Conservation (phyloP, 225 moss, liverwort and hornwort genomes). For the Bryum argenteum region DNA sequence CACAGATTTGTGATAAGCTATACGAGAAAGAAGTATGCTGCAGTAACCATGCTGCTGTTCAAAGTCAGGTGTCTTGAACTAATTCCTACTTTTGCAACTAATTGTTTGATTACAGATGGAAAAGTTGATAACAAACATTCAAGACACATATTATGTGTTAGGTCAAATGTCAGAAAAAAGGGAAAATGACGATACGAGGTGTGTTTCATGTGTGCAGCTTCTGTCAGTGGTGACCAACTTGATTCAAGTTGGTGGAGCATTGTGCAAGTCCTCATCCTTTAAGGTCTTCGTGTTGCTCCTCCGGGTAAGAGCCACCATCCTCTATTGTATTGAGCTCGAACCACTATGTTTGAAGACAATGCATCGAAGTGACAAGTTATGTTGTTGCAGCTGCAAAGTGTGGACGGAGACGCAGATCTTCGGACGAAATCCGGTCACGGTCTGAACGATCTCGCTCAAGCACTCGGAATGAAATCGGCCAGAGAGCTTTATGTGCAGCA, state of each 20-base stretch:
- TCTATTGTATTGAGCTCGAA: too few species aligned
- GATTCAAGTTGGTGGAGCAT: conserved; percentile 53
- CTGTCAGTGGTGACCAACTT: conserved; percentile 72
- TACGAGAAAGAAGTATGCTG: conserved; percentile 55
- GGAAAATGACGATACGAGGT: too few species aligned
- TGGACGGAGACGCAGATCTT: conserved; percentile 58
- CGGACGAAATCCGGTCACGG: conserved; percentile 48
- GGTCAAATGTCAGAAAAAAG: too few species aligned
- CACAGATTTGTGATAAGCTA: conserved; percentile 64
- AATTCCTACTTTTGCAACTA: too few species aligned
- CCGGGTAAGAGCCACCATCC: conserved; percentile 35
- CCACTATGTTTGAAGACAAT: too few species aligned
- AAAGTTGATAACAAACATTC: too few species aligned
- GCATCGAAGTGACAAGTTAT: not conserved
- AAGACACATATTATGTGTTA: too few species aligned
- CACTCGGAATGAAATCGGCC: conserved; percentile 48
- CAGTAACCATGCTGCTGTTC: conserved; percentile 57
- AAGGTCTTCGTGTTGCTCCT: conserved; percentile 71
- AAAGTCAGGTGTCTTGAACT: conserved; percentile 58
- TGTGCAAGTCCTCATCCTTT: conserved; percentile 72
- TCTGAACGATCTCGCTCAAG: conserved; percentile 47
- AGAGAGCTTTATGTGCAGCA: conserved; percentile 59
- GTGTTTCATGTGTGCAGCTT: conserved; percentile 51
- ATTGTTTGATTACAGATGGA: too few species aligned
- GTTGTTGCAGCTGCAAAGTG: conserved; percentile 69